Percentiles rank a stretch among this genome's conserved stretches.
phyloP scores from a whole-genome alignment of 371 early-diverging fungal genomes.

The Syncephalastrum contaminatum region DNA sequence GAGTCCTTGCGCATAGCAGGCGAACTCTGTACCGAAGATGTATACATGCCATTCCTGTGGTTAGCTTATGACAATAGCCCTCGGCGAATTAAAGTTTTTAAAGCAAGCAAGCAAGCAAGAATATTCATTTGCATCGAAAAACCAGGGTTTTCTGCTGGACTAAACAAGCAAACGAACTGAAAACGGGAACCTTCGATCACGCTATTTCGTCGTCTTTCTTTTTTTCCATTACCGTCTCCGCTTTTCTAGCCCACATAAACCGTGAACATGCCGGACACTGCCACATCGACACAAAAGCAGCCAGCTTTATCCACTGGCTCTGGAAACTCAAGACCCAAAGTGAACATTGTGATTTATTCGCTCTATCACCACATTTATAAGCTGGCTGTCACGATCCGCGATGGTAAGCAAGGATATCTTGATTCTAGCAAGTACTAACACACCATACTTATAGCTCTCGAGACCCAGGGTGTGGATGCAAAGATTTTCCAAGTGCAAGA shows the following conservation, averaged over 20 bases:
- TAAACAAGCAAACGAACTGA: no score
- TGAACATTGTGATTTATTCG: constrained; percentile 69
- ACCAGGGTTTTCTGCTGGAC: no score
- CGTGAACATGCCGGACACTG: constrained; percentile 4
- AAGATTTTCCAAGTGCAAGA: constrained; percentile 69
- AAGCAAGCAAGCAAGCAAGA: no score
- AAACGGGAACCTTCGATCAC: no score
- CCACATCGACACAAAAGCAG: no score
- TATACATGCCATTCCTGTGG: no score
- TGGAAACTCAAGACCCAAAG: constrained; percentile 24
- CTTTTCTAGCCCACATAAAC: not conserved
- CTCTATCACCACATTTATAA: constrained; percentile 75
- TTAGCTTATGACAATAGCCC: no score
- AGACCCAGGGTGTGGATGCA: constrained; percentile 54
- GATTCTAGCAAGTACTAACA: not conserved
- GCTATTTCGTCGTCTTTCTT: not conserved
- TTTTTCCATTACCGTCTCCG: constrained; percentile 1
- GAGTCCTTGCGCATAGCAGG: no score
- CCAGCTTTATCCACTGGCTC: no score
- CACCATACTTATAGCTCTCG: constrained; percentile 30
- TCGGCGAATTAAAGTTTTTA: no score
- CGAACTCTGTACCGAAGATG: no score
- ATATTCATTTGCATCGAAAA: no score
- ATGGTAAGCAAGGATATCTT: constrained; percentile 8
- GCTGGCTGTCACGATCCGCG: constrained; percentile 60